Conservation (phyloP, 1,284 basidiomycete genomes). For the Cryptococcus hybrid region DNA sequence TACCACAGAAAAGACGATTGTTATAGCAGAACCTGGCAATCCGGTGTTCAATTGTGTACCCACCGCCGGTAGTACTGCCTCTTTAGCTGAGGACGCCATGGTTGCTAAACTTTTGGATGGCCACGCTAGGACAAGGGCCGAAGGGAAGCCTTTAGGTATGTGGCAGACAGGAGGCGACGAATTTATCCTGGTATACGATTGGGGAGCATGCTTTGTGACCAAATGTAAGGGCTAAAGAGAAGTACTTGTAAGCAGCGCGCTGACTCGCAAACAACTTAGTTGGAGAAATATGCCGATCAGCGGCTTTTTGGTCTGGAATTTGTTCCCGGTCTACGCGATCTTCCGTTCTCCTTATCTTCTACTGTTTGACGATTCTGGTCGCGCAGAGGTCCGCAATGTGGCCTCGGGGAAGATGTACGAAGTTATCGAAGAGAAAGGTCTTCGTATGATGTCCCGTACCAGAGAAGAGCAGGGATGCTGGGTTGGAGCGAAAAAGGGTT, state of each 20-base stretch:
- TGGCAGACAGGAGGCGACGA: constrained; percentile 36
- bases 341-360: constrained; percentile 30
- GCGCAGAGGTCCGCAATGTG: constrained; percentile 32
- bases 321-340: constrained; percentile 26
- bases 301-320: constrained; percentile 35
- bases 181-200: constrained; percentile 37
- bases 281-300: constrained; percentile 29
- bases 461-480: constrained; percentile 22
- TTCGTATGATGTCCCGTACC: constrained; percentile 17
- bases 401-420: constrained; percentile 30
- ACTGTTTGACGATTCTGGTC: constrained; percentile 30
- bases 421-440: constrained; percentile 28
- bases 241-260: neutral
- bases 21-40: constrained; percentile 38
- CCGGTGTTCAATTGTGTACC: constrained; percentile 27
- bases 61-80: constrained; percentile 13
- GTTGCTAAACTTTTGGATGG: constrained; percentile 17
- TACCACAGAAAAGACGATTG: constrained; percentile 30
- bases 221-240: constrained; percentile 22
- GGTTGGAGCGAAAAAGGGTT: constrained; percentile 20
- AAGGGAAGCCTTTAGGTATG: constrained; percentile 29
- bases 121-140: neutral
- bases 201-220: constrained; percentile 37
- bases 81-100: constrained; percentile 4
- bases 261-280: constrained; percentile 16